Evolutionary conservation across 1,139 yeast species (phyloP), one percentile per base, ranked within the genome.

Genomic region (Yamadazyma pseudoaaseri): DNA sequence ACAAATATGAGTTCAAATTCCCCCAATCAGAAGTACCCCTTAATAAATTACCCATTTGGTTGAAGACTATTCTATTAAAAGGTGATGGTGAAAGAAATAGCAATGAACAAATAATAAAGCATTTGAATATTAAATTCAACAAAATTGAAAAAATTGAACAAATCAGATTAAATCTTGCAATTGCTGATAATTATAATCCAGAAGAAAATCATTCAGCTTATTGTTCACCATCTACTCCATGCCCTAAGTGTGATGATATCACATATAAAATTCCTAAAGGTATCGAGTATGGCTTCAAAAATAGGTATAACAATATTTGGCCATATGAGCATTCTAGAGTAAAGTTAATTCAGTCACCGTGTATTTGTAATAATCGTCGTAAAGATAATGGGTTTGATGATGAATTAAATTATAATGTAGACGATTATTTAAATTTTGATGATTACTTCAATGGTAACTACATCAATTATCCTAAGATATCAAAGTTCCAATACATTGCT

Each of bases 231-330:
- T 55, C 56, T 35, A 59, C 68, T 2, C 59, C 68, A 30, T 71
- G 77, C 43, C 70, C 70, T 1, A 56, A 58, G 18, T 70, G 76
- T 50, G 72, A 69, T 39, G 51, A 51, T 3, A 68, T 62, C 30
- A 44, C 57, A 34, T 76, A 75, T 43, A 57, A 69, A 22, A 64
- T 81, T 18, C 81, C 85, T 1, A 76, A 79, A 35, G 75, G 75
- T 1, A 59, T 69, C 26, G 75, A 69, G 37, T 64, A 56, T 41
- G 74, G 74, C 8, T 63, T 54, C 45, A 69, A 69, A 38, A 70
- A 70, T 42, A 45, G 76, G 20, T 70, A 68, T 48, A 66, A 65
- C 29, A 70, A 70, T 42, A 62, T 70, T 14, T 69, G 72, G 63
- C 68, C 73, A 1, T 70, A 65, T 44, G 75, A 70, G 43, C 75